Conservation (phyloP, 2,329 filamentous ascomycete genomes). For the Paraphoma sp. region DNA sequence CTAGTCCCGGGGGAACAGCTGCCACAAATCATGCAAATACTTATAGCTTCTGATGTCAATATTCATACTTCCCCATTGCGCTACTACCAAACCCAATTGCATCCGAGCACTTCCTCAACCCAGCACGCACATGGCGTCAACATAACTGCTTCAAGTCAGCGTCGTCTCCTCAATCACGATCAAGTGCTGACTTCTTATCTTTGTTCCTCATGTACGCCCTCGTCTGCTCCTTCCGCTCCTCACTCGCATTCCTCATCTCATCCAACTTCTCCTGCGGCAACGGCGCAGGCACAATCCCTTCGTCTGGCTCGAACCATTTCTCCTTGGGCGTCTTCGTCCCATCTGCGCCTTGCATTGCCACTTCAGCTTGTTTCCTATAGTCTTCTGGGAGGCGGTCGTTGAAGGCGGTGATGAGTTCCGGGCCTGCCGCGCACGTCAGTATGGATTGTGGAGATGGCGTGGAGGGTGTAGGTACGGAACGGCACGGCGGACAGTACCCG, state of each 20-base stretch:
- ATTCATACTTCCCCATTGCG: no score
- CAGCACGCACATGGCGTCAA: neutral
- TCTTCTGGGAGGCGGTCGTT: neutral
- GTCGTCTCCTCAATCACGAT: neutral
- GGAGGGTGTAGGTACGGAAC: neutral
- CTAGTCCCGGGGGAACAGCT: no score
- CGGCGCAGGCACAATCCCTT: slow-evolving; percentile 3
- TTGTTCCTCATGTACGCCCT: neutral
- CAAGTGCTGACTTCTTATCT: slow-evolving; percentile 1
- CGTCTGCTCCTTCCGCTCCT: slow-evolving; percentile 3
- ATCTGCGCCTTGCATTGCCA: neutral
- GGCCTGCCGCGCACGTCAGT: neutral
- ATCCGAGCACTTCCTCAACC: neutral
- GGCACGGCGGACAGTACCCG: slow-evolving; percentile 6
- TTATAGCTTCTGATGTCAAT: neutral
- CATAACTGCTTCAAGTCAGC: neutral
- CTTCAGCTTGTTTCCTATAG: neutral
- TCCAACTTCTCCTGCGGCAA: slow-evolving; percentile 4
- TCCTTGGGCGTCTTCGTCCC: slow-evolving; percentile 7
- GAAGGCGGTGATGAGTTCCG: slow-evolving; percentile 5
- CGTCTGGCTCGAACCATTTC: slow-evolving; percentile 8
- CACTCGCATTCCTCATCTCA: slow-evolving; percentile 1
- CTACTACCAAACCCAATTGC: neutral
- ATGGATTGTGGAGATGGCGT: neutral
- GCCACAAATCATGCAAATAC: neutral